Percentiles rank a stretch among this genome's conserved stretches.
These are phyloP conservation scores for Tylopilus sp. DNA, from an alignment of 768 basidiomycete genomes.

Conservation along the genomic window DNA sequence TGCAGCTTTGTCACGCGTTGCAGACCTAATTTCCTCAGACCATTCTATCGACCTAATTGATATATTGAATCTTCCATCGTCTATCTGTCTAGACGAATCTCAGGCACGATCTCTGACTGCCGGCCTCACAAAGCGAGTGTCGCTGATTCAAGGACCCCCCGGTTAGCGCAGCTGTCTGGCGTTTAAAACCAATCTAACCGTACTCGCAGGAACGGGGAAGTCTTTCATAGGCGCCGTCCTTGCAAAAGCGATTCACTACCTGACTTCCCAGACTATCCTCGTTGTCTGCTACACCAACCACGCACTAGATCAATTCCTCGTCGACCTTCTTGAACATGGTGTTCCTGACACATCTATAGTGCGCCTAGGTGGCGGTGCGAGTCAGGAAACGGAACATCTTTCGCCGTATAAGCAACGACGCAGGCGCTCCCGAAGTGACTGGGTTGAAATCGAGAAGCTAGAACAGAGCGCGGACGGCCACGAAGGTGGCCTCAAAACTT, in stretches of 20 bases:
- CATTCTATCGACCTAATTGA: slow-evolving; percentile 37
- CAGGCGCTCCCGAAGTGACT: neutral
- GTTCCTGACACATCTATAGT: slow-evolving; percentile 50
- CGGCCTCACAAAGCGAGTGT: slow-evolving; percentile 51
- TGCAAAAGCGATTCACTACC: slow-evolving; percentile 53
- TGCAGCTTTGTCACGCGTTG: slow-evolving; percentile 9
- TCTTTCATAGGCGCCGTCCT: slow-evolving; percentile 67
- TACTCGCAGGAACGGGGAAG: slow-evolving; percentile 59
- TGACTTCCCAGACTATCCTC: slow-evolving; percentile 46
- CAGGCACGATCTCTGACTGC: slow-evolving; percentile 46
- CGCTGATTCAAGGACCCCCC: slow-evolving; percentile 69
- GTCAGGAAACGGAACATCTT: slow-evolving; percentile 43
- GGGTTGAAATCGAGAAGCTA: slow-evolving; percentile 14
- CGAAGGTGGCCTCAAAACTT: slow-evolving; percentile 24
- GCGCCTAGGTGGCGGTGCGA: slow-evolving; percentile 57
- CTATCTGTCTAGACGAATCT: slow-evolving; percentile 50
- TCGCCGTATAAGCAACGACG: slow-evolving; percentile 30
- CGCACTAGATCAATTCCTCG: slow-evolving; percentile 66
- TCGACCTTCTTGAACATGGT: slow-evolving; percentile 54
- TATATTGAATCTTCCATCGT: no score
- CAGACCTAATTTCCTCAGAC: slow-evolving; percentile 27
- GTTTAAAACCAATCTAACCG: neutral
- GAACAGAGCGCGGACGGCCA: slow-evolving; percentile 32
- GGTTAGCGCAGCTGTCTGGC: slow-evolving; percentile 39
- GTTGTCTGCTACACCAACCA: slow-evolving; percentile 74